Conservation (phyloP, 768 basidiomycete species). For the Rhodotorula sphaerocarpa region DNA sequence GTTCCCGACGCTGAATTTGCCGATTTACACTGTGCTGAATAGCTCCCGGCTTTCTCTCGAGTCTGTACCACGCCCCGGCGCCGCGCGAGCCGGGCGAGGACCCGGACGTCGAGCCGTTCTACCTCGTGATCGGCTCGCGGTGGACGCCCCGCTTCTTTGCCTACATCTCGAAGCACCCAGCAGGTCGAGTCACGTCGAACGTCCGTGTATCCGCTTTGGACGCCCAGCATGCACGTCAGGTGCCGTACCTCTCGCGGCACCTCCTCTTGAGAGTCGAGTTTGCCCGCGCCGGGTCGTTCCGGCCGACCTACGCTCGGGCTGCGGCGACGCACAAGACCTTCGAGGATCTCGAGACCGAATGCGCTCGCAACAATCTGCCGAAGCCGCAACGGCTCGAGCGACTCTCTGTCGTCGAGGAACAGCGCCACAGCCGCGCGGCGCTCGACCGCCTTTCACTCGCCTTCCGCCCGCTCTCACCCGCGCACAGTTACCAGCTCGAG, state of each 20-base stretch:
- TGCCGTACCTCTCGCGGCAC: slow-evolving; percentile 1
- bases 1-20: no score
- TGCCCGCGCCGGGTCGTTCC: neutral
- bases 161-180: neutral
- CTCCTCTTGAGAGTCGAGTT: neutral
- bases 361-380: neutral
- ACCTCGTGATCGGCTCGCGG: slow-evolving; percentile 1
- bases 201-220: slow-evolving; percentile 12
- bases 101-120: neutral
- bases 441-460: neutral
- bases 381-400: neutral
- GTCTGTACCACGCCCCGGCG: neutral
- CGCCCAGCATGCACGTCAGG: neutral
- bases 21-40: no score
- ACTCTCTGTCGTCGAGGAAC: neutral
- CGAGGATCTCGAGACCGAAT: neutral
- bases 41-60: neutral
- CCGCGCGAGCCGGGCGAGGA: neutral
- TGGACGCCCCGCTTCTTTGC: slow-evolving; percentile 10
- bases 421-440: neutral
- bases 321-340: neutral
- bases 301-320: neutral
- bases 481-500: slow-evolving; percentile 16
- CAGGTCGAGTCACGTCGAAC: neutral
- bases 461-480: neutral